Percentiles rank a stretch among this genome's conserved stretches.
These are phyloP conservation scores for Strobilomyces confusus DNA, from an alignment of 768 basidiomycete genomes.

Conservation along the genomic window DNA sequence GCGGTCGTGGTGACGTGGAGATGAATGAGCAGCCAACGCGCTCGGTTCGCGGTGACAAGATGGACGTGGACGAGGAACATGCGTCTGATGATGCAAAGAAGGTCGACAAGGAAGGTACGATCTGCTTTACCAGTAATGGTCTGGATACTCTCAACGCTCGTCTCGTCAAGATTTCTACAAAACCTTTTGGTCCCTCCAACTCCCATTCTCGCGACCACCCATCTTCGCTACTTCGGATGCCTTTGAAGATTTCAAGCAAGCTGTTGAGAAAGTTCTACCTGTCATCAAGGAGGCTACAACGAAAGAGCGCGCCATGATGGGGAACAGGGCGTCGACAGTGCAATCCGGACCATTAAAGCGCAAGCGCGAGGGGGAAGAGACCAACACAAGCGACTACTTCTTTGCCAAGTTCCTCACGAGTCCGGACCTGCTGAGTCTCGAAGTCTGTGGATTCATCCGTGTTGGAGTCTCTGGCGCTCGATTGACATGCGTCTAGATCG, in stretches of 20 bases:
- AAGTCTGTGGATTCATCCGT: conserved; percentile 46
- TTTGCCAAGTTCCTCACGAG: conserved; percentile 93
- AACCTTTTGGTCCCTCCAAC: conserved; percentile 87
- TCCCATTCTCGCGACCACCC: conserved; percentile 78
- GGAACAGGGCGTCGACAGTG: conserved; percentile 49
- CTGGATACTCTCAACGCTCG: conserved; percentile 1
- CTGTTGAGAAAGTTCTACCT: conserved; percentile 68
- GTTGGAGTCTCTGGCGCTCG: conserved; percentile 1
- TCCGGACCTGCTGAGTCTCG: conserved; percentile 80
- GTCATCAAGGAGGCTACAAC: conserved; percentile 83
- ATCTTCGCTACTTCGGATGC: conserved; percentile 55
- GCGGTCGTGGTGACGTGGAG: conserved; percentile 33
- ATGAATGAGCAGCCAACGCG: conserved; percentile 30
- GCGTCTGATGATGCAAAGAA: conserved; percentile 29
- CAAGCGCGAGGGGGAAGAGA: conserved; percentile 61
- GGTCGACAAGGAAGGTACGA: conserved; percentile 64
- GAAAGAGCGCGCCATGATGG: conserved; percentile 87
- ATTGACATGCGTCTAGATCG: conserved; percentile 49
- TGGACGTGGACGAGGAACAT: conserved; percentile 57
- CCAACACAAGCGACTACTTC: conserved; percentile 67
- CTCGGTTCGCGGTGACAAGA: conserved; percentile 42
- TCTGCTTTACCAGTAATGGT: background rate
- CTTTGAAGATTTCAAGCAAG: conserved; percentile 63
- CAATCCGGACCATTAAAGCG: conserved; percentile 47
- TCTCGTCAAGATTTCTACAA: conserved; percentile 65